Evolutionary conservation across 257 asterid species (phyloP).

Genomic region (Solanum lycopersicoides): DNA sequence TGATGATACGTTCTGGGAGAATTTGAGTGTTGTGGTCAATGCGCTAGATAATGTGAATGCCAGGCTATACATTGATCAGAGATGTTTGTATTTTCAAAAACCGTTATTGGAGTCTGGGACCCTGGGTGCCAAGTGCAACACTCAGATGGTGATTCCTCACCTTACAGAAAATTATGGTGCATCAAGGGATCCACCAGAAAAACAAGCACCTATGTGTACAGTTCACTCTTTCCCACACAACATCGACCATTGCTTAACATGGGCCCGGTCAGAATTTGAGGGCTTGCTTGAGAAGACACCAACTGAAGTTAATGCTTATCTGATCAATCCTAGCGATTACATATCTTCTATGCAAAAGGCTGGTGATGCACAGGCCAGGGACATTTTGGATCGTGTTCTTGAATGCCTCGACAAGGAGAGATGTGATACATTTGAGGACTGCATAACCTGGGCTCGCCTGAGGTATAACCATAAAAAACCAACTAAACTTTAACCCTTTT

Average conservation of each 20-base stretch:
- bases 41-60: conserved; percentile 96
- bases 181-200: conserved; percentile 92
- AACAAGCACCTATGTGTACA: conserved; percentile 97
- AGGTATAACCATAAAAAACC: background rate
- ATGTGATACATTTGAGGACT: conserved; percentile 73
- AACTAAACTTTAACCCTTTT: conserved; percentile 26
- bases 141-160: conserved; percentile 90
- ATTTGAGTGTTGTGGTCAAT: conserved; percentile 61
- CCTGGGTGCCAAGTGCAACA: conserved; percentile 86
- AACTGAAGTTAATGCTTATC: conserved; percentile 80
- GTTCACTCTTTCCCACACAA: conserved; percentile 93
- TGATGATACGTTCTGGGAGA: conserved; percentile 84
- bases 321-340: conserved; percentile 64
- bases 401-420: conserved; percentile 77
- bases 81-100: conserved; percentile 88
- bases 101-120: conserved; percentile 94
- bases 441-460: conserved; percentile 78
- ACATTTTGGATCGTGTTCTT: conserved; percentile 70
- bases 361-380: conserved; percentile 96
- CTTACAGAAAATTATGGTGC: conserved; percentile 91
- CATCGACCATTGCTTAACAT: conserved; percentile 90
- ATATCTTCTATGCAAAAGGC: conserved; percentile 62
- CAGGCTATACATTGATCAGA: conserved; percentile 90
- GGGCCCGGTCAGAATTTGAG: conserved; percentile 98
- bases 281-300: conserved; percentile 93